These are phyloP conservation scores for Trichophyton equinum DNA, from an alignment of 2,329 filamentous ascomycete genomes.

Conservation along the genomic window DNA sequence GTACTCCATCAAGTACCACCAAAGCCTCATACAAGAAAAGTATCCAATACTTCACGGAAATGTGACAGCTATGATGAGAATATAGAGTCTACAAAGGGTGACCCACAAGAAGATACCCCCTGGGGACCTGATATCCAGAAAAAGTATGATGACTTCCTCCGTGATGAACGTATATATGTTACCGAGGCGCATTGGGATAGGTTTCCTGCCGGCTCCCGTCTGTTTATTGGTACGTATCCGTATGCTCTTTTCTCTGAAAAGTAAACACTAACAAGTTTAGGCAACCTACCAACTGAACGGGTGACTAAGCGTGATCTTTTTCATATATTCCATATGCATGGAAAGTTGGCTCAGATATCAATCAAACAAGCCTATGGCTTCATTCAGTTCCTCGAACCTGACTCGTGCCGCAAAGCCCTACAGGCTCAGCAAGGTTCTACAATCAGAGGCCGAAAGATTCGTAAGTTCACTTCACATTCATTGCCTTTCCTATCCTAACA, in stretches of 20 bases:
- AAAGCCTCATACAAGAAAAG: not conserved
- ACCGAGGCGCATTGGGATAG: constrained; percentile 42
- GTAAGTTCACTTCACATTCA: constrained; percentile 45
- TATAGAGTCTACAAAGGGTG: constrained; percentile 2
- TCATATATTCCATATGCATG: constrained; percentile 74
- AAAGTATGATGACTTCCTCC: constrained; percentile 40
- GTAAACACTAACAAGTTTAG: constrained; percentile 31
- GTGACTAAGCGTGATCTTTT: constrained; percentile 92
- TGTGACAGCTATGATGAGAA: not conserved
- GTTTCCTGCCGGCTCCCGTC: constrained; percentile 36
- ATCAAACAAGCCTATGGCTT: constrained; percentile 97
- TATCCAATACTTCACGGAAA: not conserved
- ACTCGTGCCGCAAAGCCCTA: constrained; percentile 63
- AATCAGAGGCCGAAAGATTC: constrained; percentile 82
- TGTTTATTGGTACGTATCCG: constrained; percentile 36
- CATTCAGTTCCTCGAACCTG: constrained; percentile 73
- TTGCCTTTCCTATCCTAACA: not conserved
- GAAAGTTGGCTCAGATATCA: constrained; percentile 81
- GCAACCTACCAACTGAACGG: constrained; percentile 83
- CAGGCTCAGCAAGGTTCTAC: constrained; percentile 65
- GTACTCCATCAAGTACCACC: not conserved
- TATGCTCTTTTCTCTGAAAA: not conserved
- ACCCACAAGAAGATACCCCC: constrained; percentile 30
- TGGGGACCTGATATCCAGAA: constrained; percentile 39
- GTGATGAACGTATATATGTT: constrained; percentile 39